These are phyloP conservation scores for Podaxis carcinomalis DNA, from an alignment of 768 basidiomycete genomes.

Conservation along the genomic window DNA sequence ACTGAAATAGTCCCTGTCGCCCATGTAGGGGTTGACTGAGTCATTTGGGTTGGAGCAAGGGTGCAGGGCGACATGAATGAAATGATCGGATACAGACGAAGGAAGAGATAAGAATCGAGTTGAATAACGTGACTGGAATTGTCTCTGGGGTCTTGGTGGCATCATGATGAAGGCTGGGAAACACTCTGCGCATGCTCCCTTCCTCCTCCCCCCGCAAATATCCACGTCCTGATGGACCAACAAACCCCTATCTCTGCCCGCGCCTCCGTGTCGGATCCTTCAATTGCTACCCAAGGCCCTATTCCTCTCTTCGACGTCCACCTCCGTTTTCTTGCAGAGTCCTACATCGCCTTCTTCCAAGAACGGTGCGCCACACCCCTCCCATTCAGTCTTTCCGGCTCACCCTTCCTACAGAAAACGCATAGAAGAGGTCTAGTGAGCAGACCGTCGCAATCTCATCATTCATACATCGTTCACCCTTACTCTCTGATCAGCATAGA, in stretches of 20 bases:
- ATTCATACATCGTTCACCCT: background rate
- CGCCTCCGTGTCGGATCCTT: constrained; percentile 34
- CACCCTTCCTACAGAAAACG: constrained; percentile 48
- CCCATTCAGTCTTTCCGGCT: constrained; percentile 10
- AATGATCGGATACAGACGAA: background rate
- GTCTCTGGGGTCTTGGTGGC: background rate
- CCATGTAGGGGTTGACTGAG: background rate
- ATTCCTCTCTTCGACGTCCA: constrained; percentile 70
- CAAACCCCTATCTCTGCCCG: constrained; percentile 32
- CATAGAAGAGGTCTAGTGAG: constrained; percentile 85
- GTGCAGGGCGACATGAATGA: background rate
- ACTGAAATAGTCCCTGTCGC: background rate
- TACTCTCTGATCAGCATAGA: constrained; percentile 51
- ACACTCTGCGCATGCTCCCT: background rate
- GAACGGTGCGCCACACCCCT: constrained; percentile 56
- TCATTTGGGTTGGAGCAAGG: background rate
- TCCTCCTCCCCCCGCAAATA: constrained; percentile 1
- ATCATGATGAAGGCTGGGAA: background rate
- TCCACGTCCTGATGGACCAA: constrained; percentile 23
- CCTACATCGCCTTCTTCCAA: constrained; percentile 80
- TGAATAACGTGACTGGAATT: constrained; percentile 8
- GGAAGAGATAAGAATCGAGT: background rate
- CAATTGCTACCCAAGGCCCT: constrained; percentile 42
- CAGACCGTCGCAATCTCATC: constrained; percentile 6
- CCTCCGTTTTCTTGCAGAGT: constrained; percentile 64